Conservation (phyloP, 2,329 filamentous ascomycete species). For the Juglanconis oblonga region DNA sequence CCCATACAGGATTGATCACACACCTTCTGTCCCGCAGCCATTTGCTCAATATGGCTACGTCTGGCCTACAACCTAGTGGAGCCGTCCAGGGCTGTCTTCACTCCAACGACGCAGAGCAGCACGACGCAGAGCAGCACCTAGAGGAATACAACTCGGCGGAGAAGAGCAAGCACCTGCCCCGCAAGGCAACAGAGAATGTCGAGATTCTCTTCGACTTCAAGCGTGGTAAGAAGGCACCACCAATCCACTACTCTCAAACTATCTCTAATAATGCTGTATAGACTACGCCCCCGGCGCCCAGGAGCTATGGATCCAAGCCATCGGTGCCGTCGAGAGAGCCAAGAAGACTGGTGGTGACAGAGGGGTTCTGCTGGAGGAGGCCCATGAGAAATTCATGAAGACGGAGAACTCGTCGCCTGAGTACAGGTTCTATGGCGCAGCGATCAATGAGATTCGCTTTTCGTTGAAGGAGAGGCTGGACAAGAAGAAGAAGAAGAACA, state of each 20-base stretch:
- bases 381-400: background rate
- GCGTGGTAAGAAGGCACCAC: background rate
- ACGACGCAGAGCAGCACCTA: too few species aligned
- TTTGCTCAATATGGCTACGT: background rate
- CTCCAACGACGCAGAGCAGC: too few species aligned
- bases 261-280: background rate
- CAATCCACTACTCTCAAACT: too few species aligned
- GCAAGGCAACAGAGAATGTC: background rate
- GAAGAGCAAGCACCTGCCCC: background rate
- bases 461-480: background rate
- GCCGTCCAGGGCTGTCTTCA: background rate
- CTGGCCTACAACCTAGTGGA: background rate
- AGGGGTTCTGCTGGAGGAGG: background rate
- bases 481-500: background rate
- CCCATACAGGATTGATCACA: background rate
- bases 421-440: background rate
- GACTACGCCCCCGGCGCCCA: background rate
- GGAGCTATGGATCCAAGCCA: background rate
- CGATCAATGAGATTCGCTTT: background rate
- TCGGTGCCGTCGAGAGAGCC: background rate
- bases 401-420: background rate
- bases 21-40: background rate
- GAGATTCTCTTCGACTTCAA: background rate
- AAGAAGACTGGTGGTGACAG: background rate
- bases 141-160: background rate